phyloP scores from a whole-genome alignment of 2,329 filamentous ascomycete genomes.

The Orbilia brochopaga region DNA sequence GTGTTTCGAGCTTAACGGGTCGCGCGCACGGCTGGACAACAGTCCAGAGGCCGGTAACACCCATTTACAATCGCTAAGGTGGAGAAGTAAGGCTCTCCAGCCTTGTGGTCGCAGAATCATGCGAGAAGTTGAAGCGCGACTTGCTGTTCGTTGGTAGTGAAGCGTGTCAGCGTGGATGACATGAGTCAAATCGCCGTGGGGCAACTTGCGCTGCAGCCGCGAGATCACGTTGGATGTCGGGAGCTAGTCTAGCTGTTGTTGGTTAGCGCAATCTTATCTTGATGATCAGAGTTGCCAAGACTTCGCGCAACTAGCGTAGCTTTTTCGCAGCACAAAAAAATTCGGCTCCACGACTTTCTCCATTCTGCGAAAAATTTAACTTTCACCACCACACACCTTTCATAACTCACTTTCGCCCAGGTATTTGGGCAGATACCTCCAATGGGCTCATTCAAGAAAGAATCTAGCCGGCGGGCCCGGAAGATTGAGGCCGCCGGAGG shows the following conservation, averaged over 20 bases:
- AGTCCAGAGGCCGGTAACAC: slow-evolving; percentile 97
- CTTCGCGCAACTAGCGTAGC: slow-evolving; percentile 18
- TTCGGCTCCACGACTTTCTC: slow-evolving; percentile 17
- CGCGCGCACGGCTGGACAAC: slow-evolving; percentile 93
- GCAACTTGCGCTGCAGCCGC: slow-evolving; percentile 25
- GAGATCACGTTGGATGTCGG: slow-evolving; percentile 30
- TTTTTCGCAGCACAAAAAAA: slow-evolving; percentile 21
- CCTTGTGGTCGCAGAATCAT: slow-evolving; percentile 16
- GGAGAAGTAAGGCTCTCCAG: slow-evolving; percentile 34
- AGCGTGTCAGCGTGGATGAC: slow-evolving; percentile 16
- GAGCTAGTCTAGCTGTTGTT: slow-evolving; percentile 14
- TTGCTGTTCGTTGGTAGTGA: slow-evolving; percentile 11
- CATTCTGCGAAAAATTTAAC: slow-evolving; percentile 13
- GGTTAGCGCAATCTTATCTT: slow-evolving; percentile 35
- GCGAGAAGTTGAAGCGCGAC: slow-evolving; percentile 16
- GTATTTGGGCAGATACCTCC: slow-evolving; percentile 6
- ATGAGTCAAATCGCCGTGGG: slow-evolving; percentile 31
- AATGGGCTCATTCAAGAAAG: slow-evolving; percentile 56
- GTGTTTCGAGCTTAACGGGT: slow-evolving; percentile 92
- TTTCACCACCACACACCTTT: slow-evolving; percentile 14
- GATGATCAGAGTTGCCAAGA: slow-evolving; percentile 41
- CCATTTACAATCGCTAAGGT: slow-evolving; percentile 67
- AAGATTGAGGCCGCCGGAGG: slow-evolving; percentile 57
- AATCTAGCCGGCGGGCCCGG: slow-evolving; percentile 54
- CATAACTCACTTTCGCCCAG: not conserved